Evolutionary conservation across 768 basidiomycete genomes (phyloP).

Genomic region (Suillus hirtellus): DNA sequence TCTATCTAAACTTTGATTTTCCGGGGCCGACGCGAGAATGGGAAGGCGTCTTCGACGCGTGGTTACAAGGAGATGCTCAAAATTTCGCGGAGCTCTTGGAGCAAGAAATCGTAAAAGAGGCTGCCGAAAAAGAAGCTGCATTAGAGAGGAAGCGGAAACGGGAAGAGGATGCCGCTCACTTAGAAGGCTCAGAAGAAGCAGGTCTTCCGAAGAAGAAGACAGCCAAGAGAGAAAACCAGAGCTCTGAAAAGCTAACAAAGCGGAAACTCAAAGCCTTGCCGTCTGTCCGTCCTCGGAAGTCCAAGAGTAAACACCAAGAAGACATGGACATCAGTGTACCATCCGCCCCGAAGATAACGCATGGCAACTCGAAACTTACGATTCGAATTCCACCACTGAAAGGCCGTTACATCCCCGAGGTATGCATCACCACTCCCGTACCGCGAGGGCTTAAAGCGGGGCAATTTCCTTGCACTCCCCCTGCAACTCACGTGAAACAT

Average conservation of each 20-base stretch:
- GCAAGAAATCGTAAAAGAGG: constrained; percentile 58
- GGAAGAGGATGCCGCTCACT: constrained; percentile 43
- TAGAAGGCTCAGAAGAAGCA: constrained; percentile 10
- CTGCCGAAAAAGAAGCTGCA: constrained; percentile 51
- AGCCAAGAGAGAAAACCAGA: constrained; percentile 22
- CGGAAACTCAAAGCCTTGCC: constrained; percentile 28
- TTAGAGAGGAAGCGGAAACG: constrained; percentile 57
- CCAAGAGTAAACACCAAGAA: constrained; percentile 20
- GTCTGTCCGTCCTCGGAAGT: constrained; percentile 31
- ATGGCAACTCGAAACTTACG: not conserved
- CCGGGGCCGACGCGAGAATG: constrained; percentile 83
- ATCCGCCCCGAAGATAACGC: not conserved
- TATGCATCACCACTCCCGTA: constrained; percentile 20
- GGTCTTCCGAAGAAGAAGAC: constrained; percentile 16
- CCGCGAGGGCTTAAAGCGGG: constrained; percentile 16
- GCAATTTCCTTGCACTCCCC: constrained; percentile 22
- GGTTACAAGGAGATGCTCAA: constrained; percentile 89
- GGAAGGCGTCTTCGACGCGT: constrained; percentile 89
- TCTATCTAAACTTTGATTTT: constrained; percentile 87
- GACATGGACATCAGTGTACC: not conserved
- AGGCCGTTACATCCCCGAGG: not conserved
- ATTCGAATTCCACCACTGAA: constrained; percentile 5
- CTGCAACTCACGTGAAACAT: constrained; percentile 25
- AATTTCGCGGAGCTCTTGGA: constrained; percentile 63
- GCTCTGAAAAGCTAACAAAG: constrained; percentile 19